Evolutionary conservation across 257 asterid genomes (phyloP), one percentile per base, ranked within the genome.

Genomic region (Echium plantagineum): DNA sequence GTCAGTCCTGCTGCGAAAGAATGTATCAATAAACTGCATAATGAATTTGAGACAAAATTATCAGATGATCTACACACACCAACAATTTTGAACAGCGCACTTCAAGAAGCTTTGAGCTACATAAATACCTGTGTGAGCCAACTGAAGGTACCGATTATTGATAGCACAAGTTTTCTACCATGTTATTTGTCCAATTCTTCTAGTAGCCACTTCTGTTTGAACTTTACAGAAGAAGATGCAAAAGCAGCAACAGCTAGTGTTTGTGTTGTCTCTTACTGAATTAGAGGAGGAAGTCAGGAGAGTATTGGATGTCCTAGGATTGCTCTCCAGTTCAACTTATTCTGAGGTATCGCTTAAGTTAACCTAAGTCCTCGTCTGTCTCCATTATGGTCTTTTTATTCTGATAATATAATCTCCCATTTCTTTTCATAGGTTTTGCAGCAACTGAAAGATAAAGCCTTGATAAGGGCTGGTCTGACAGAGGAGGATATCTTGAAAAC

Each of bases 41-140:
- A 59, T 7, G 95, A 90, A 32, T 76, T 85, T 52, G 85, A 83
- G 70, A 38, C 81, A 1, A 83, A 72, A 69, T 60, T 90, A 71
- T 79, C 91, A 10, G 94, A 85, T 76, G 98, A 90, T 71, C 67
- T 90, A 77, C 96, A 87, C 59, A 84, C 98, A 2, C 91, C 94
- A 9, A 21, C 85, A 42, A 66, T 87, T 69, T 61, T 87, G 38
- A 90, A 79, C 66, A 72, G 75, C 26, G 53, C 84, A 24, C 89
- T 90, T 67, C 85, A 75, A 62, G 96, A 83, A 28, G 85, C 84
- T 53, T 71, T 85, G 71, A 80, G 78, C 77, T 70, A 57, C 60
- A 73, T 85, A 76, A 85, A 87, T 63, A 75, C 57, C 65, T 72
- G 74, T 21, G 18, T 81, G 49, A 84, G 68, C 69, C 51, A 20